Conservation (phyloP, 2,329 filamentous ascomycete genomes). For the Parastagonospora nodorum region DNA sequence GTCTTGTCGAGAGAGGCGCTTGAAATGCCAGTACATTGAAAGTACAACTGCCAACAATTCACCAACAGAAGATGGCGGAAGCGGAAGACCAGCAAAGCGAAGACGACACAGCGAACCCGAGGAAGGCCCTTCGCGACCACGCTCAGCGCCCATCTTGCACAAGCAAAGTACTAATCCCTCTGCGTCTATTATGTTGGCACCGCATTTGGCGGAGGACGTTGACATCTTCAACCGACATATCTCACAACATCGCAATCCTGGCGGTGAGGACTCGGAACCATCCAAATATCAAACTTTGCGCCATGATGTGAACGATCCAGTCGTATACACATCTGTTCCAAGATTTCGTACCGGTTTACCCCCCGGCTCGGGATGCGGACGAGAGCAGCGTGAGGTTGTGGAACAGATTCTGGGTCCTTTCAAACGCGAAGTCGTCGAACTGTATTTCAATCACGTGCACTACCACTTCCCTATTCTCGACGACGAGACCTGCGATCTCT, state of each 20-base stretch:
- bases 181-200: constrained; percentile 47
- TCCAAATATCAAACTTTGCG: constrained; percentile 57
- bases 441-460: constrained; percentile 52
- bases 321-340: constrained; percentile 54
- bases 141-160: constrained; percentile 34
- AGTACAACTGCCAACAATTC: constrained; percentile 23
- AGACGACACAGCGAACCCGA: constrained; percentile 34
- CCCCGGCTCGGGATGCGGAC: constrained; percentile 41
- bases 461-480: constrained; percentile 49
- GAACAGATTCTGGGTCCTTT: constrained; percentile 49
- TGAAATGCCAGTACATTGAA: constrained; percentile 46
- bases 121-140: constrained; percentile 23
- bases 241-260: constrained; percentile 33
- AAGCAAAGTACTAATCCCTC: constrained; percentile 38
- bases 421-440: constrained; percentile 47
- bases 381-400: constrained; percentile 47
- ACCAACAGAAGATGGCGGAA: constrained; percentile 28
- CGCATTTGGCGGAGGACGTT: constrained; percentile 49
- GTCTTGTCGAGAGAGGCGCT: constrained; percentile 45
- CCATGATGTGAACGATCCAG: constrained; percentile 48
- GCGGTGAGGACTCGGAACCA: constrained; percentile 32
- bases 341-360: constrained; percentile 54
- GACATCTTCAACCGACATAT: constrained; percentile 49
- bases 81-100: constrained; percentile 30
- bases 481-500: constrained; percentile 41